Base-by-base conservation (phyloP, 305 asterid genomes). In the Fraxinus baroniana region DNA sequence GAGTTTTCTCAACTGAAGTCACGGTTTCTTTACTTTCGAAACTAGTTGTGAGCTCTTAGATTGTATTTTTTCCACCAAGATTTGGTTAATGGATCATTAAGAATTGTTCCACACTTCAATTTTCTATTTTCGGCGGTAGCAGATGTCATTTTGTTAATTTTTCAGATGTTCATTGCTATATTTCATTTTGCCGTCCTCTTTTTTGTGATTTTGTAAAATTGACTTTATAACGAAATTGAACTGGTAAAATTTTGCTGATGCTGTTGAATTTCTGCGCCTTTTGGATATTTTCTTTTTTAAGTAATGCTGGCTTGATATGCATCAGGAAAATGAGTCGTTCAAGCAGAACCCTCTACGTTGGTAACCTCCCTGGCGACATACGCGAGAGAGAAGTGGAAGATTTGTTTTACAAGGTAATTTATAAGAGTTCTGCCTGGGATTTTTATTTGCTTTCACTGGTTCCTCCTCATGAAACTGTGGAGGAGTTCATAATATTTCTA, bases 381-480 rank as follows among this genome's bases (percentile, higher is more conserved):
- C 97, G 98, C 2, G 98, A 94, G 88, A 91, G 98, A 7, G 98
- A 96, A 89, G 98, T 96, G 72, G 99, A 96, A 83, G 98, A 94
- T 87, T 80, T 96, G 86, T 96, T 96, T 81, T 91, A 94, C 93
- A 96, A 94, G 99, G 99, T 89, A 82, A 12, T 41, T 24, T 78
- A 9, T 12, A 36, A 10, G 60, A 3, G 33, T 55, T 6, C 3
- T 55, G 20, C 66, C 26, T 3, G 7, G 12, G 41, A 20, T 32
- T 76, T 52, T 62, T 4, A 5, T 4, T 77, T 28, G n/a, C 46
- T 32, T n/a, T 20, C 66, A 17, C 66, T 5, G 24, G 70, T 60
- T 60, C 8, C 8, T 55, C 9, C 28, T 17, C 5, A 36, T 77
- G n/a, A 36, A 22, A 15, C n/a, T 18, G 4, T 15, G 18, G 12